A percentile compares a stretch with the other conserved stretches of the same genome.
Conservation (phyloP, 129 eudicot species). For the Silybum marianum region DNA sequence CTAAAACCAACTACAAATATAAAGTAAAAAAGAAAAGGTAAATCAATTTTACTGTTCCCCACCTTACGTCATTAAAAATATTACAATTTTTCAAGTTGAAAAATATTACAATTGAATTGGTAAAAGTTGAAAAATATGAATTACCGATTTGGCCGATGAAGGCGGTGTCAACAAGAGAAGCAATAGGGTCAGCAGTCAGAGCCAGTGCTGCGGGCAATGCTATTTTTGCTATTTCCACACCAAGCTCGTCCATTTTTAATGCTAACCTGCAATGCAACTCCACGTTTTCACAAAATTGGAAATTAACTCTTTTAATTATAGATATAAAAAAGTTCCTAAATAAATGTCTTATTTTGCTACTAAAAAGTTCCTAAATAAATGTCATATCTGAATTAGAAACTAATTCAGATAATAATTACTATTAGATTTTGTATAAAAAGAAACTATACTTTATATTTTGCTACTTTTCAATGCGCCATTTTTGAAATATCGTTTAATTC, state of each 20-base stretch:
- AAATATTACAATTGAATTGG: background rate
- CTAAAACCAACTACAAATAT: no score
- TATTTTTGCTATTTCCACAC: constrained; percentile 64
- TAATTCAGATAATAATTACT: no score
- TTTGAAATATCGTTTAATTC: background rate
- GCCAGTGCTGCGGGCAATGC: constrained; percentile 92
- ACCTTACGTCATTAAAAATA: no score
- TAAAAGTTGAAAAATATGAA: background rate
- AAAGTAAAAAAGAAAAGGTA: no score
- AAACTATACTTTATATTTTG: background rate
- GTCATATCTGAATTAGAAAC: no score
- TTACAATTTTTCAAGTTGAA: no score
- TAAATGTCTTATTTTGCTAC: no score
- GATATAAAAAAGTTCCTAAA: no score
- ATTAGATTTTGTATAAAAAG: no score
- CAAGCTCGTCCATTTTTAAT: constrained; percentile 65
- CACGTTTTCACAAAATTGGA: background rate
- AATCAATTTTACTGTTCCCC: no score
- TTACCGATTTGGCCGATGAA: constrained; percentile 90
- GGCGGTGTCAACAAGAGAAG: constrained; percentile 86
- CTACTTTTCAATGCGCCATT: background rate
- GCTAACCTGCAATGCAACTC: constrained; percentile 52
- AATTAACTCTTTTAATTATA: background rate
- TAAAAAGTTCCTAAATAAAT: no score
- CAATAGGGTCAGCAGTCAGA: constrained; percentile 84